Base-by-base conservation (phyloP, 2,329 filamentous ascomycete genomes). In the Juglanconis oblonga region DNA sequence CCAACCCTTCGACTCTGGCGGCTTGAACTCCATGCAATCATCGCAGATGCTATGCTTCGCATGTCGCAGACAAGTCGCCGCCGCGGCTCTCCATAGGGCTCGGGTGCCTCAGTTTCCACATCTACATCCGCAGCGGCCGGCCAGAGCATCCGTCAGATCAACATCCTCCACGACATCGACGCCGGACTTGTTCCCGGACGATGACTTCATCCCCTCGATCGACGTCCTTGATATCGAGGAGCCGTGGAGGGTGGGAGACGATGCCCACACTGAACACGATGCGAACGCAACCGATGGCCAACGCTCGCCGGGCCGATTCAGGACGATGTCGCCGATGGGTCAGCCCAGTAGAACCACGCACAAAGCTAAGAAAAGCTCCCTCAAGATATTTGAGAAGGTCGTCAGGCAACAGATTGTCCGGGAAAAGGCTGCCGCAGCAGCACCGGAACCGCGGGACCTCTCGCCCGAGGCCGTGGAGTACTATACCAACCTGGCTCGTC, bases 401-500 rank as follows among this genome's bases (percentile, higher is more conserved):
- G 58, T 63, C 5, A 36, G 40, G 29, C 33, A 61, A 11, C 61
- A 62, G 51, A 40, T 35, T 17, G 44, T 35, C 9, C 45, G 50
- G 33, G 51, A 54, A 3, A 17, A 38, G 8, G 24, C n/a, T 8
- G 47, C 50, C 9, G 10, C 24, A 10, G 14, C 32, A 14, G 14
- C 24, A 13, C 33, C 54, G 8, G 47, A 42, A 50, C 5, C 8
- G 13, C 45, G 9, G 14, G 55, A 57, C 17, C n/a, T 51, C 31
- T 44, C 58, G 38, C 51, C 54, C 8, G 54, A 48, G 13, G 32
- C 63, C 56, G 51, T 69, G 4, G 62, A 67, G 9, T 65, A 71
- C 11, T 67, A 72, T 40, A 66, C 68, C 49, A 64, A 71, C 42
- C 60, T 72, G 13, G 63, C 68, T 13, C 65, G 61, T 60, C 64